Percentiles rank a stretch among this genome's conserved stretches.
Conservation (phyloP, 805 yeast species). For the Alloascoidea hylecoeti region DNA sequence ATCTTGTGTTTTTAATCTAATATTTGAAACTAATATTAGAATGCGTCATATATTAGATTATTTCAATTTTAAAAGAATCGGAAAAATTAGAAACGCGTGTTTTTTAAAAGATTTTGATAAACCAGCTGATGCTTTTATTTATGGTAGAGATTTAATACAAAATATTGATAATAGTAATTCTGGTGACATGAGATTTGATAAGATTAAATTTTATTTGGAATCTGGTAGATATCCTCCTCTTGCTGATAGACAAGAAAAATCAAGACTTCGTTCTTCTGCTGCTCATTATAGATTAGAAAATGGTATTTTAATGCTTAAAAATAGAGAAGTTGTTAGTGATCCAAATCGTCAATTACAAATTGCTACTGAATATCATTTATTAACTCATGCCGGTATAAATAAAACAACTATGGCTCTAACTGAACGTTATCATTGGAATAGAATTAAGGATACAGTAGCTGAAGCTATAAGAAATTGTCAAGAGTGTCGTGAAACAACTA, state of each 20-base stretch:
- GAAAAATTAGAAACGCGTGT: conserved; percentile 79
- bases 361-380: conserved; percentile 53
- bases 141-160: conserved; percentile 66
- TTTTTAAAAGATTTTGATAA: conserved; percentile 70
- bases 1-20: conserved; percentile 68
- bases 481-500: conserved; percentile 45
- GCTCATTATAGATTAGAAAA: conserved; percentile 59
- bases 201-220: conserved; percentile 62
- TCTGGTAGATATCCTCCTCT: conserved; percentile 80
- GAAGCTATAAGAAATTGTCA: conserved; percentile 64
- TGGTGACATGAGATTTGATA: conserved; percentile 54
- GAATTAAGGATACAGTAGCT: conserved; percentile 79
- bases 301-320: conserved; percentile 65
- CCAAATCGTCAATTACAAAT: conserved; percentile 62
- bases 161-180: conserved; percentile 31
- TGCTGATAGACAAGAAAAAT: conserved; percentile 73
- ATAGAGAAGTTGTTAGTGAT: conserved; percentile 69
- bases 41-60: conserved; percentile 70
- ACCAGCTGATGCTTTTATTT: conserved; percentile 78
- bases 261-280: conserved; percentile 69
- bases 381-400: conserved; percentile 78
- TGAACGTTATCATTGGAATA: conserved; percentile 80
- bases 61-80: conserved; percentile 62
- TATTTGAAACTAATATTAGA: conserved; percentile 78
- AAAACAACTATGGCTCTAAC: conserved; percentile 68